These are phyloP conservation scores for Phytophthora multivora DNA, from an alignment of 352 stramenopile species.

Conservation along the genomic window DNA sequence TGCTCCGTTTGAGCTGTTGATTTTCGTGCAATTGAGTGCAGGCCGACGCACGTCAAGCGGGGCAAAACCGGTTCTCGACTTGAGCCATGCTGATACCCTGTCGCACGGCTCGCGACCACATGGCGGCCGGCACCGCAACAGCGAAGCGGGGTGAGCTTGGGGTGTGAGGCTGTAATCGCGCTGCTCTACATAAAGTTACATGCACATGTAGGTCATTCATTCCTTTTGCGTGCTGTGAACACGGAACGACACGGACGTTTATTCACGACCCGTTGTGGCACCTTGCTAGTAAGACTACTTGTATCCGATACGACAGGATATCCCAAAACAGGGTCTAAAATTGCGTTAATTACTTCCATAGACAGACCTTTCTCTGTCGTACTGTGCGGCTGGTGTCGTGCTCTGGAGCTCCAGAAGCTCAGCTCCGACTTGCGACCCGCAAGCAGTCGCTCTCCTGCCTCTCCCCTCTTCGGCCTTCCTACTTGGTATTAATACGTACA, in stretches of 20 bases:
- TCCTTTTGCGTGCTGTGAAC: too few relatives aligned
- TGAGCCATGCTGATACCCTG: slow-evolving; percentile 9
- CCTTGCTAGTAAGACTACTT: too few relatives aligned
- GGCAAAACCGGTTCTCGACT: slow-evolving; percentile 22
- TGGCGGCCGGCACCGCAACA: slow-evolving; percentile 4
- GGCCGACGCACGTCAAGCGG: slow-evolving; percentile 1
- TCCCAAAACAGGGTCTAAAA: background rate
- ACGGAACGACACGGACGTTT: too few relatives aligned
- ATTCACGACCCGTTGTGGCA: too few relatives aligned
- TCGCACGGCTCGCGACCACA: slow-evolving; percentile 7
- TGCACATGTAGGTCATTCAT: too few relatives aligned
- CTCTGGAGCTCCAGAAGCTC: slow-evolving; percentile 5
- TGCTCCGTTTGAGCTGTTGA: background rate
- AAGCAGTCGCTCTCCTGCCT: slow-evolving; percentile 13
- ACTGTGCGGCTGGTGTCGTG: slow-evolving; percentile 5
- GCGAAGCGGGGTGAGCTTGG: background rate
- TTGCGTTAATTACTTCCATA: background rate
- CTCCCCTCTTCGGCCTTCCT: too few relatives aligned
- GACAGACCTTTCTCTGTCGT: slow-evolving; percentile 4
- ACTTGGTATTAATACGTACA: too few relatives aligned
- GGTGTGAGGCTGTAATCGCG: background rate
- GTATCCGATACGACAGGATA: background rate
- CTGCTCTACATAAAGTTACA: too few relatives aligned
- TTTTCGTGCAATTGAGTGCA: slow-evolving; percentile 8
- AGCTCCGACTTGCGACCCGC: slow-evolving; percentile 14